Evolutionary conservation across 164 flowering plant species (phyloP), one percentile per base, ranked within the genome.

Genomic region (Santalum album): DNA sequence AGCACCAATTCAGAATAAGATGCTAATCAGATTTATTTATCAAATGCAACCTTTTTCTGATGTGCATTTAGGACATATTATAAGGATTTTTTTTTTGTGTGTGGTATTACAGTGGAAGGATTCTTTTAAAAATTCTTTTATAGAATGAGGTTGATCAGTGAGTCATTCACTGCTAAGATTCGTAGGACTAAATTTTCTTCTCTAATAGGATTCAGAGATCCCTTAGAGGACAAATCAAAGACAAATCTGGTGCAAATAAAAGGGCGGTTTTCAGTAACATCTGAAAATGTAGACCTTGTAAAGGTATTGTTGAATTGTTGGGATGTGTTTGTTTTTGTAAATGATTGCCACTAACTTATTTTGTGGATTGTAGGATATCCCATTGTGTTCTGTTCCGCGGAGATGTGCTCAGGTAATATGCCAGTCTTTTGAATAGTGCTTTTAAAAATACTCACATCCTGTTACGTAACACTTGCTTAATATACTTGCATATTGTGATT

Each of bases 251-350:
- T 94, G 49, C 99, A 94, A 75, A 82, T 92, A 55, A 90, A 78
- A 78, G 99, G 99, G 48, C 72, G 99, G 21, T 94, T 94, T 64
- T 94, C 99, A 47, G 95, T 94, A n/a, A 94, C 97, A 51, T 94
- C 97, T 27, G 97, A 86, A 73, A 86, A 75, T 68, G 73, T 90
- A 46, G 99, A 90, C 69, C 86, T 79, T 70, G 90, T 66, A 58
- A 90, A 90, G 92, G 99, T 90, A 76, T 25, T 25, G 12, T 26
- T 60, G 40, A n/a, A 26, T 54, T 57, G 21, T 46, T 38, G 12
- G 63, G 59, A 24, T 56, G 27, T 17, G 23, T 50, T 67, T 51
- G n/a, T 29, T 57, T 26, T 16, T n/a, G 48, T 20, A 49, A 27
- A 14, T 25, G 45, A 36, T 54, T 49, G 25, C 56, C 40, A 68